Evolutionary conservation across 2,329 filamentous ascomycete genomes (phyloP).

Genomic region (Beauveria sp.): DNA sequence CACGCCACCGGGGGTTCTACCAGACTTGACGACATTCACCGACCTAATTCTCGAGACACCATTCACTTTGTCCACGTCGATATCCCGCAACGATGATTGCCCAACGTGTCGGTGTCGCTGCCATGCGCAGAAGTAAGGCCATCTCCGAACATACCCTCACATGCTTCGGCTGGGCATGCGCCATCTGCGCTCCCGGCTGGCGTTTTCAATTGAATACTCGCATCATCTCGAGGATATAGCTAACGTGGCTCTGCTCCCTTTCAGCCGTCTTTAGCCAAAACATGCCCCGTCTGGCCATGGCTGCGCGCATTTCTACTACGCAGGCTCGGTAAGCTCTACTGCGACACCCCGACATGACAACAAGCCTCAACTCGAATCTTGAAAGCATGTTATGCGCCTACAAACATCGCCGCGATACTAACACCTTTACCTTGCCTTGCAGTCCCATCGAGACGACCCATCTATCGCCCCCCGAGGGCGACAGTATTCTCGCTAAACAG

Average conservation of each 20-base stretch:
- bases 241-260: background rate
- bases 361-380: background rate
- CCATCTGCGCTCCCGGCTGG: background rate
- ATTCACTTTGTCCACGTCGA: slow-evolving; percentile 17
- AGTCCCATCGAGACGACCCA: slow-evolving; percentile 50
- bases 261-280: slow-evolving; percentile 35
- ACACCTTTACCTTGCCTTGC: background rate
- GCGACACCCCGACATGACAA: background rate
- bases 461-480: slow-evolving; percentile 44
- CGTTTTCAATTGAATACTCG: background rate
- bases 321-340: slow-evolving; percentile 37
- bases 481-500: slow-evolving; percentile 69
- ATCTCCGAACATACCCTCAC: background rate
- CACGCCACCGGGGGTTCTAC: background rate
- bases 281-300: slow-evolving; percentile 38
- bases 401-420: background rate
- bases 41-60: background rate
- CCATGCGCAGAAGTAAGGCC: slow-evolving; percentile 50
- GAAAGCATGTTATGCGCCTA: too few species aligned
- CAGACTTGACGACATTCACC: slow-evolving; percentile 14
- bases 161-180: background rate
- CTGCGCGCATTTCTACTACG: slow-evolving; percentile 33
- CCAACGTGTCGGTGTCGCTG: slow-evolving; percentile 50
- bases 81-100: slow-evolving; percentile 38
- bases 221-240: background rate